Percentiles rank a stretch among this genome's conserved stretches.
Conservation (phyloP, 192 early-diverging fungal genomes). For the Gigaspora rosea region DNA sequence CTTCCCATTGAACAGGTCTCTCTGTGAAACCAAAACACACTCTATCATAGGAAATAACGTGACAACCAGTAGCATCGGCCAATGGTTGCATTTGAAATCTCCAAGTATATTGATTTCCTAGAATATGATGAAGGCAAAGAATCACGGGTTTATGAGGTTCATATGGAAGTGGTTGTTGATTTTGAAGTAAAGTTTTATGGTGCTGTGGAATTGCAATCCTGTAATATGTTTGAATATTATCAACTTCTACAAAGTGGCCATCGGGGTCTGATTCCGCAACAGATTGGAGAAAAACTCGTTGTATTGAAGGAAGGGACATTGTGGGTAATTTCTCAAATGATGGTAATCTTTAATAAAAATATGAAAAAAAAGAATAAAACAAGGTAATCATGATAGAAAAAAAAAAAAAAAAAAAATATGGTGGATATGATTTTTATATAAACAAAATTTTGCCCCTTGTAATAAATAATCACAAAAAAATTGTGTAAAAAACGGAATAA, state of each 20-base stretch:
- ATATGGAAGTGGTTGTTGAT: not conserved
- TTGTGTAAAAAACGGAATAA: too few relatives aligned
- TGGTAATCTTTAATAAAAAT: too few relatives aligned
- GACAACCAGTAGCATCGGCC: constrained; percentile 22
- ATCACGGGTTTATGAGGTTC: constrained; percentile 25
- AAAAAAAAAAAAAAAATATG: too few relatives aligned
- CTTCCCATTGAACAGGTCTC: constrained; percentile 18
- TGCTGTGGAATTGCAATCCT: constrained; percentile 4
- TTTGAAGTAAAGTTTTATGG: not conserved
- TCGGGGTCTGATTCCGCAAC: constrained; percentile 5
- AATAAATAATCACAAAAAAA: too few relatives aligned
- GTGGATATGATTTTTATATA: too few relatives aligned
- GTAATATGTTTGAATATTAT: constrained; percentile 16
- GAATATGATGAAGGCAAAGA: constrained; percentile 23
- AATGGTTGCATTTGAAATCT: constrained; percentile 20
- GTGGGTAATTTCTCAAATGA: too few relatives aligned
- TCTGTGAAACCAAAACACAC: constrained; percentile 27
- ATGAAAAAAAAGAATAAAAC: too few relatives aligned
- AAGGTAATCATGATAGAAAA: too few relatives aligned
- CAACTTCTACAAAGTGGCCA: constrained; percentile 11
- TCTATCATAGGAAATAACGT: constrained; percentile 30
- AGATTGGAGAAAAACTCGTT: constrained; percentile 24
- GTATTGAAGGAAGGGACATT: constrained; percentile 25
- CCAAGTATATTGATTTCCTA: constrained; percentile 30
- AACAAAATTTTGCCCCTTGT: too few relatives aligned